These are phyloP conservation scores for Hygrophorus russula DNA, from an alignment of 768 basidiomycete genomes.

Conservation along the genomic window DNA sequence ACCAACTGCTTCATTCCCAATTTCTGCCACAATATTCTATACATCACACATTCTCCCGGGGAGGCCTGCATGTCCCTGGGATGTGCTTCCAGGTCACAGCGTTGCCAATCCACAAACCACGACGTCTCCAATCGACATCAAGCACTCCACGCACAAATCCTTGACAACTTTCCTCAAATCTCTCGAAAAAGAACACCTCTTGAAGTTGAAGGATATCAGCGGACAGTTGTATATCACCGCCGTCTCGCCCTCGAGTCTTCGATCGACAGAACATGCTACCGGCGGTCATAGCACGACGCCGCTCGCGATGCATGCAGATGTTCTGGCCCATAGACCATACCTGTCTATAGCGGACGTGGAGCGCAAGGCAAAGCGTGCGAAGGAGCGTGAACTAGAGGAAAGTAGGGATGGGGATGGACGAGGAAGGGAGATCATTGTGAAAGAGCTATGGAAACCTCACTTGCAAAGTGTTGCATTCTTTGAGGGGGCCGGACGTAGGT, in stretches of 20 bases:
- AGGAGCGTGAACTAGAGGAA: conserved; percentile 40
- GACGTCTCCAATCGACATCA: conserved; percentile 50
- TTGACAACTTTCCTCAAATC: conserved; percentile 71
- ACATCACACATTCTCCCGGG: conserved; percentile 61
- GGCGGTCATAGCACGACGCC: too few relatives aligned
- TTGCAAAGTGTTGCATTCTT: conserved; percentile 47
- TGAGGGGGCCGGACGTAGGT: conserved; percentile 53
- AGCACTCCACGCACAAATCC: conserved; percentile 71
- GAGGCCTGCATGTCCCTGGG: too few relatives aligned
- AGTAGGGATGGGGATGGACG: conserved; percentile 20
- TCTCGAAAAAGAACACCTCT: conserved; percentile 59
- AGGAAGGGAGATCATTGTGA: conserved; percentile 40
- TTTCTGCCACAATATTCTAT: conserved; percentile 68
- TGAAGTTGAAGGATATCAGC: conserved; percentile 58
- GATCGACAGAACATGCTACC: too few relatives aligned
- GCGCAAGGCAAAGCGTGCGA: conserved; percentile 47
- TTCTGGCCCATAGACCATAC: conserved; percentile 39
- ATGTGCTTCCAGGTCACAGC: conserved; percentile 24
- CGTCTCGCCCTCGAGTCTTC: conserved; percentile 26
- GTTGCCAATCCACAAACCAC: conserved; percentile 36
- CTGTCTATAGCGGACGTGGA: conserved; percentile 60
- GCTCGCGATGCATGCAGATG: conserved; percentile 35
- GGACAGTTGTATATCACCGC: conserved; percentile 39
- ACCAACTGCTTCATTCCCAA: conserved; percentile 53
- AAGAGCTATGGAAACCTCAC: conserved; percentile 71